Evolutionary conservation across 2,329 filamentous ascomycete genomes (phyloP).

Genomic region (Exophiala lecanii-corni): DNA sequence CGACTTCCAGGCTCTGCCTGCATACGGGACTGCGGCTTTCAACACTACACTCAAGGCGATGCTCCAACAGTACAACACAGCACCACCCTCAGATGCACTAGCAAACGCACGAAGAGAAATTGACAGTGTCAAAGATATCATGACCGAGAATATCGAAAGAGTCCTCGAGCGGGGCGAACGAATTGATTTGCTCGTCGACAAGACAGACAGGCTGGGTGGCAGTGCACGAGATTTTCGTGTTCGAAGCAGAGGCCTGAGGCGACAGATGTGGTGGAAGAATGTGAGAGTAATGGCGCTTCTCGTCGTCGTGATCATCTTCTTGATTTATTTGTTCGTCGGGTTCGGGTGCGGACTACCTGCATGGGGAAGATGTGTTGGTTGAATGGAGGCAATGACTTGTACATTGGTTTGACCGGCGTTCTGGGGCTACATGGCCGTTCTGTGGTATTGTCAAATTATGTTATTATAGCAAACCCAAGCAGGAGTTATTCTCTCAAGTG

Average conservation of each 20-base stretch:
- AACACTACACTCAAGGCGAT: conserved; percentile 71
- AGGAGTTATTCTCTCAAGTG: not conserved
- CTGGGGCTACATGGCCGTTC: too few species aligned
- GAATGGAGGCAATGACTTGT: too few species aligned
- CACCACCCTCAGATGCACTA: conserved; percentile 74
- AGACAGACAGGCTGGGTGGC: conserved; percentile 87
- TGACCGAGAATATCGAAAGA: conserved; percentile 92
- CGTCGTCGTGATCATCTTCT: conserved; percentile 62
- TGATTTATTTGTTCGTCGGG: conserved; percentile 67
- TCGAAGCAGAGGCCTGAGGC: conserved; percentile 75
- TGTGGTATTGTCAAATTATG: too few species aligned
- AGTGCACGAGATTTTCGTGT: conserved; percentile 88
- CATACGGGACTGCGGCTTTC: conserved; percentile 86
- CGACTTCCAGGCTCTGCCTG: conserved; percentile 72
- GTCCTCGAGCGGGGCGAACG: conserved; percentile 85
- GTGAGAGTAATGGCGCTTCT: conserved; percentile 86
- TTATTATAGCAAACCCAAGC: not conserved
- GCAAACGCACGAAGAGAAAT: conserved; percentile 82
- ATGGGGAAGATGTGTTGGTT: conserved; percentile 42
- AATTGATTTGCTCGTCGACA: conserved; percentile 90
- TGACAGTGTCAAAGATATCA: conserved; percentile 84
- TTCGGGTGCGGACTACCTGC: conserved; percentile 67
- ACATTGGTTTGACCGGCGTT: not conserved
- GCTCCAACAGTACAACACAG: conserved; percentile 81
- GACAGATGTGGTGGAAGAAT: conserved; percentile 99